These are phyloP conservation scores for Penicillium sp. DNA, from an alignment of 2,329 filamentous ascomycete genomes.

Conservation along the genomic window DNA sequence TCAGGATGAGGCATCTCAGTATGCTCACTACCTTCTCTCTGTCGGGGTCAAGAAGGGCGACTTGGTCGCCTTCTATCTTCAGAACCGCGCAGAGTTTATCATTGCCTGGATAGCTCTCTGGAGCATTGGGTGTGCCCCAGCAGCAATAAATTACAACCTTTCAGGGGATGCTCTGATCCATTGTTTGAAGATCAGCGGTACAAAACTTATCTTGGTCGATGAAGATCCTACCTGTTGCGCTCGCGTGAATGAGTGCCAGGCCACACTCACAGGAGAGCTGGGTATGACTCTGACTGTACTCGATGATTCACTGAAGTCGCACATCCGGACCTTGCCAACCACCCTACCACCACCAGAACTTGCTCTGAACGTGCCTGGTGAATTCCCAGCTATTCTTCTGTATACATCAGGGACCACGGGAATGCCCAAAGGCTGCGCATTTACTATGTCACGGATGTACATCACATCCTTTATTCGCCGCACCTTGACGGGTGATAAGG, in stretches of 20 bases:
- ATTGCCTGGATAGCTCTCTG: constrained; percentile 60
- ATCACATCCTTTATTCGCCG: constrained; percentile 33
- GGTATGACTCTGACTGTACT: constrained; percentile 55
- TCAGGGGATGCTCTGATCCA: constrained; percentile 59
- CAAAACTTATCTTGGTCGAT: constrained; percentile 56
- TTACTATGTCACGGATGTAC: constrained; percentile 50
- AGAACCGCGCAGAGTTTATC: constrained; percentile 62
- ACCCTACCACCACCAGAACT: constrained; percentile 52
- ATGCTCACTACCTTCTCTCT: constrained; percentile 56
- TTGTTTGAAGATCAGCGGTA: constrained; percentile 55
- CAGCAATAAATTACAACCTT: constrained; percentile 66
- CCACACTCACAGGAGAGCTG: constrained; percentile 49
- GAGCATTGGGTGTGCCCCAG: constrained; percentile 62
- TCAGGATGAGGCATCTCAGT: constrained; percentile 54
- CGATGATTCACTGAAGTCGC: constrained; percentile 44
- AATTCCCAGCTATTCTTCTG: constrained; percentile 58
- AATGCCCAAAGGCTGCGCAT: constrained; percentile 63
- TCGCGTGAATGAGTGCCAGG: constrained; percentile 51
- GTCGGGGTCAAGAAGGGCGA: constrained; percentile 55
- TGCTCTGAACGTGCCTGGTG: constrained; percentile 47
- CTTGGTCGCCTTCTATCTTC: constrained; percentile 61
- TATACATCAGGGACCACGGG: constrained; percentile 75
- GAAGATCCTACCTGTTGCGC: constrained; percentile 49
- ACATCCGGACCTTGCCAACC: constrained; percentile 46
- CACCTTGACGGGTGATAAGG: constrained; percentile 27